Conservation (phyloP, 1,284 basidiomycete genomes). For the Puccinia novopanici region DNA sequence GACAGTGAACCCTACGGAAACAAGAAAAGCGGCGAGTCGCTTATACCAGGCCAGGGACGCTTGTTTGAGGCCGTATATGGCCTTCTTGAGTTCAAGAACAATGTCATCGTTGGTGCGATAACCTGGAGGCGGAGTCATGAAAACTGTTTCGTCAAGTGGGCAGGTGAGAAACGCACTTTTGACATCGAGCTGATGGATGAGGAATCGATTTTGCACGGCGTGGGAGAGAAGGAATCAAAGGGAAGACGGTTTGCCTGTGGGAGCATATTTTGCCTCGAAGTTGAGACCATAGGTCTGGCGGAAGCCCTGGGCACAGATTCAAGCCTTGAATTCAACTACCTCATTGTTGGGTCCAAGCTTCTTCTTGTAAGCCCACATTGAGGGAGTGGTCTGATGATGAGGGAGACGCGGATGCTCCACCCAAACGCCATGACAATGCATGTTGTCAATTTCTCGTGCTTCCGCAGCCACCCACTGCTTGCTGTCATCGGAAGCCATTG, state of each 20-base stretch:
- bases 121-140: not conserved
- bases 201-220: slow-evolving; percentile 13
- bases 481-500: not conserved
- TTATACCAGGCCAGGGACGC: not conserved
- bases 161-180: slow-evolving; percentile 32
- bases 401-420: not conserved
- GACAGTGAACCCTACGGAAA: not conserved
- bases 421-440: not conserved
- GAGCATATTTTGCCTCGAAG: slow-evolving; percentile 50
- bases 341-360: slow-evolving; percentile 8
- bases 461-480: not conserved
- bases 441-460: not conserved
- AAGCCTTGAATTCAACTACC: slow-evolving; percentile 41
- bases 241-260: slow-evolving; percentile 19
- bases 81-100: not conserved
- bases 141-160: not conserved
- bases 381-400: not conserved
- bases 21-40: not conserved
- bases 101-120: not conserved
- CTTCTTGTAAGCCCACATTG: too few species aligned
- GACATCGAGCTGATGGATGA: slow-evolving; percentile 44
- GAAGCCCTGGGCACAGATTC: slow-evolving; percentile 52
- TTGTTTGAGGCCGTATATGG: slow-evolving; percentile 16
- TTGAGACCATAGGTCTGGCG: slow-evolving; percentile 46
- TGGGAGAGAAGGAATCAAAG: slow-evolving; percentile 42